Evolutionary conservation across 2,329 filamentous ascomycete species (phyloP).

Genomic region (Aureobasidium sp.): DNA sequence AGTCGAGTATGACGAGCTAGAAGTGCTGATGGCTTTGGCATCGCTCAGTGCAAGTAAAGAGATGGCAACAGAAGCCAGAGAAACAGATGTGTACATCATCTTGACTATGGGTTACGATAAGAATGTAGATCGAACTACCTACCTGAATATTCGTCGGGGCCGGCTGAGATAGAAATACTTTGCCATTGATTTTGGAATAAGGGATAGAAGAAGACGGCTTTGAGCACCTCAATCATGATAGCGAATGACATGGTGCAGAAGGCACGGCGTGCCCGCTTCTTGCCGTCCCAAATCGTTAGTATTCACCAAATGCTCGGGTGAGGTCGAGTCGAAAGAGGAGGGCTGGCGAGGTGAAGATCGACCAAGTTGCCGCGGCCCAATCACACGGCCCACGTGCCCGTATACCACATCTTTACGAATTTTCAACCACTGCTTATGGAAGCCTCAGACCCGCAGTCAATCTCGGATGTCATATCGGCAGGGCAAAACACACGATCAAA

Average conservation of each 20-base stretch:
- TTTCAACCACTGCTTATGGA: not conserved
- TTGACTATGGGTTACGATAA: not conserved
- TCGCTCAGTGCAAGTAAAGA: slow-evolving; percentile 12
- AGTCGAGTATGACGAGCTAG: not conserved
- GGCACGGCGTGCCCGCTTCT: slow-evolving; percentile 3
- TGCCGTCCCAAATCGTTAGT: not conserved
- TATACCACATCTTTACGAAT: not conserved
- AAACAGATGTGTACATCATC: not conserved
- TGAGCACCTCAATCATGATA: not conserved
- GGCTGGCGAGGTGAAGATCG: not conserved
- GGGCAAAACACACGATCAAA: not conserved
- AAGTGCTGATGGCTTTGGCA: slow-evolving; percentile 1
- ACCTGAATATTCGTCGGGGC: not conserved
- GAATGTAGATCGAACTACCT: not conserved
- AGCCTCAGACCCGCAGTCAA: not conserved
- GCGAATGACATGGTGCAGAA: slow-evolving; percentile 7
- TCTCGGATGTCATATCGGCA: not conserved
- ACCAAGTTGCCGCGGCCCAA: not conserved
- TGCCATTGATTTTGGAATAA: not conserved
- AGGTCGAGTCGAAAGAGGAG: not conserved
- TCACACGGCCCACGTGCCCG: slow-evolving; percentile 1
- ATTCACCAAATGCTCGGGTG: not conserved
- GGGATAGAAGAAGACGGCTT: not conserved
- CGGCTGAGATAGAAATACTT: not conserved
- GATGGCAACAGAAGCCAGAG: slow-evolving; percentile 5